Conservation (phyloP, 441 rosid species). For the Euphorbia corollata region DNA sequence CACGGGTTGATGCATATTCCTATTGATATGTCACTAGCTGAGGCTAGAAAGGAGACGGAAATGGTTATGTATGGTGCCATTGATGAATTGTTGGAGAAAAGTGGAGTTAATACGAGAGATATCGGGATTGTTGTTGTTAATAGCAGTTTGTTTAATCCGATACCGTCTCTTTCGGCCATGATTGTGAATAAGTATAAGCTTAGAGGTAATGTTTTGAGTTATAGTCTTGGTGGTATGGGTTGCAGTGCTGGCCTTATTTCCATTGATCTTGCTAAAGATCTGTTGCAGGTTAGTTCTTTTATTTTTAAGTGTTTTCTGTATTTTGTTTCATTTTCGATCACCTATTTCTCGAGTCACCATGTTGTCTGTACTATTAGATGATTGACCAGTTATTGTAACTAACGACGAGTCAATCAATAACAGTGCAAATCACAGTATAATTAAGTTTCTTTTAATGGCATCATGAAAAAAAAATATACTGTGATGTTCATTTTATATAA, state of each 20-base stretch:
- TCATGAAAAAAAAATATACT: no score
- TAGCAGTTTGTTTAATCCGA: slow-evolving; percentile 81
- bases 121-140: slow-evolving; percentile 74
- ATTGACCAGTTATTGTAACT: no score
- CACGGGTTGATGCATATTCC: slow-evolving; percentile 52
- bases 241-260: slow-evolving; percentile 89
- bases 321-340: not conserved
- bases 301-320: not conserved
- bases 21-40: slow-evolving; percentile 54
- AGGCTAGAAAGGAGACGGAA: slow-evolving; percentile 69
- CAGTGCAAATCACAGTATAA: no score
- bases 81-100: slow-evolving; percentile 57
- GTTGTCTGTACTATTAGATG: no score
- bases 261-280: slow-evolving; percentile 66
- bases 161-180: slow-evolving; percentile 85
- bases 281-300: slow-evolving; percentile 39
- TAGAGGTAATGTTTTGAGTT: slow-evolving; percentile 56
- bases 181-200: slow-evolving; percentile 81
- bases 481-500: no score
- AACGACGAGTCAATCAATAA: no score
- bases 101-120: slow-evolving; percentile 59
- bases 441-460: no score
- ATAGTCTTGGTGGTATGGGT: slow-evolving; percentile 93
- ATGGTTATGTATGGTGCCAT: slow-evolving; percentile 71
- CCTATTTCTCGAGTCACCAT: not conserved